Conservation (phyloP, 129 eudicot species). For the Cynara cardunculus region DNA sequence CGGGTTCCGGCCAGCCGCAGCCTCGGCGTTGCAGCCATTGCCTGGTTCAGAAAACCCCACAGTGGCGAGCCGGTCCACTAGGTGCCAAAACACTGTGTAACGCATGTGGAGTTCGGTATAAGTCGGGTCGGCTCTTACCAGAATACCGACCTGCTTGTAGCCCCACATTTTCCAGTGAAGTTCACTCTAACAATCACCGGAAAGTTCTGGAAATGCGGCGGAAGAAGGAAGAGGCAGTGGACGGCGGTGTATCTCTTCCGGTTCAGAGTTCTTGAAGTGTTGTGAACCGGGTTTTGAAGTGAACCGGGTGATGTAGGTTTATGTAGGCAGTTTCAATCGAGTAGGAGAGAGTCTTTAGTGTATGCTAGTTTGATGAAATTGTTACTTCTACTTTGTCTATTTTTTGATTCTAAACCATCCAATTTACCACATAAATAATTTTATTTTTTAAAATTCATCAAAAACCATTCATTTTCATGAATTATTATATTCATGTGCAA, state of each 20-base stretch:
- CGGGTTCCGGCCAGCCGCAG: conserved; percentile 29
- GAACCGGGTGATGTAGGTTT: conserved; percentile 33
- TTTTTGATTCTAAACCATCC: neutral
- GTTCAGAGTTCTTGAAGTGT: conserved; percentile 43
- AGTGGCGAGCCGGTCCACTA: conserved; percentile 92
- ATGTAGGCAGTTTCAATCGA: conserved; percentile 26
- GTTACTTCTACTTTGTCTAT: neutral
- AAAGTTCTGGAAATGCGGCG: conserved; percentile 87
- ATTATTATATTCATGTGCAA: too few species aligned
- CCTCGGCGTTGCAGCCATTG: conserved; percentile 71
- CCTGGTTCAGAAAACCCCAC: conserved; percentile 80
- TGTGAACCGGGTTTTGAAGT: conserved; percentile 3
- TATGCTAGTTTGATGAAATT: neutral
- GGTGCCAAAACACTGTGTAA: conserved; percentile 89
- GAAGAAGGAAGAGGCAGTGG: conserved; percentile 59
- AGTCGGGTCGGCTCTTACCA: conserved; percentile 90
- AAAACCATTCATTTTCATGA: too few species aligned
- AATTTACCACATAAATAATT: too few species aligned
- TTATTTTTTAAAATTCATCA: too few species aligned
- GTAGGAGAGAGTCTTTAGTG: conserved; percentile 34
- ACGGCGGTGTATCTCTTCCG: conserved; percentile 32
- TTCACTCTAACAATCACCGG: conserved; percentile 86
- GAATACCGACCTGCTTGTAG: conserved; percentile 94
- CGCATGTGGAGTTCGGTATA: conserved; percentile 90
- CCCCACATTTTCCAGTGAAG: conserved; percentile 64